Evolutionary conservation across 768 basidiomycete species (phyloP), one percentile per base, ranked within the genome.

Genomic region (Leucogyrophana mollusca): DNA sequence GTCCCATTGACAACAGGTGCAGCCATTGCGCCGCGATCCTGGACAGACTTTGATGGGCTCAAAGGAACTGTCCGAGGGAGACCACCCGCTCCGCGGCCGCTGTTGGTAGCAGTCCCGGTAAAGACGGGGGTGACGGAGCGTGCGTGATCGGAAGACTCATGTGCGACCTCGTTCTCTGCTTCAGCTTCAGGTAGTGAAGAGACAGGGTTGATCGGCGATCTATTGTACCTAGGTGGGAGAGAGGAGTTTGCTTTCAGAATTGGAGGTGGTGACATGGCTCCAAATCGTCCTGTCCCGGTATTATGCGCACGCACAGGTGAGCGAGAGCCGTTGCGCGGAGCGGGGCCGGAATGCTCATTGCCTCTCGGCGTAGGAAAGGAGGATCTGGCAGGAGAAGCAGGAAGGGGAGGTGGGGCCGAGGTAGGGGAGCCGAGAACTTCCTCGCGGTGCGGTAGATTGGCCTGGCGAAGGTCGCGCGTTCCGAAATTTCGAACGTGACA

Each of bases 401-500:
- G 50, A 11, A 53, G 59, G n/a, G 67, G 66, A 32, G 70, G 53
- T 34, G 57, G 61, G 7, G 57, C 55, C 44, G 34, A 42, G 40
- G 14, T 59, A 49, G 45, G 69, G 51, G 60, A 56, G 45, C 56
- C 60, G 67, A 42, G 41, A 60, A 56, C 43, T 17, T 73, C 72
- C 25, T 69, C 66, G 52, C 68, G 65, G 49, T 79, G 62, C 20
- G 85, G 80, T 9, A 87, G 78, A 58, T 87, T 87, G 45, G 82
- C 83, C 44, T 83, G 79, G 41, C 87, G 78, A 24, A 89, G 74
- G 57, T 87, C 81, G 43, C 77, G 75, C 8, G 85, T 90, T 17
- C 88, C 90, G 55, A 92, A 94, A 52, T 72, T 79, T 73, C 83
- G 87, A 43, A 80, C 60, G 60, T 94, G 90, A 57, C 92, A 94